Base-by-base conservation (phyloP, 2,329 filamentous ascomycete species). In the Aaosphaeria arxii region DNA sequence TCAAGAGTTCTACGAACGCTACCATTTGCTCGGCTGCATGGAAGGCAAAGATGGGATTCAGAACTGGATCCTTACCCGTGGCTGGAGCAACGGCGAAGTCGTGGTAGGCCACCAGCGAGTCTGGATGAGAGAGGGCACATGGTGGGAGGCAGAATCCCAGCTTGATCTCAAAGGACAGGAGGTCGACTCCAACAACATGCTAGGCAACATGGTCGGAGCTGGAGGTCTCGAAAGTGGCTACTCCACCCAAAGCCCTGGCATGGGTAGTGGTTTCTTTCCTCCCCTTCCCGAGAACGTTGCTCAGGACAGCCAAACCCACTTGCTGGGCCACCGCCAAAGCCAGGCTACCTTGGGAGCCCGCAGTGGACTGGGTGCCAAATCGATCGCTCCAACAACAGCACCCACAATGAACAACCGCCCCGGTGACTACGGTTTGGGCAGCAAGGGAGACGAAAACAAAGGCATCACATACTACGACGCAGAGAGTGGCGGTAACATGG, bases 141-240 rank as follows among this genome's bases (percentile, higher is more conserved):
- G 94, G 92, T 97, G 92, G 92, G 92, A 97, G 71, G 92, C 91
- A 5, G 94, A 99, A 73, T 89, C 83, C 52, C 95, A 96, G 88
- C 84, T 97, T 30, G 94, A 99, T 63, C 78, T 95, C 60, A 92
- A 94, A 71, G 83, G 86, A 1, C 76, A 80, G 45, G 81, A 84
- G 55, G 47, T 60, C 30, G 66, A 71, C 24, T 48, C 43, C 49
- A 64, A 47, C 30, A 70, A 56, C 50, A 74, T 72, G 66, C 67
- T 76, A 5, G 76, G 74, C 41, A 73, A 78, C 50, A 76, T 81
- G 66, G 73, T 81, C 49, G 77, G 75, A 30, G 77, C 78, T 30
- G 79, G 74, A 40, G 81, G 81, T 50, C 81, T 91, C 55, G 89
- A 91, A 31, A 85, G 82, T 3, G 83, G 84, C 43, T 94, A 92